Percentiles rank a stretch among this genome's conserved stretches.
These are phyloP conservation scores for Claviceps arundinis DNA, from an alignment of 2,329 filamentous ascomycete species.

Conservation along the genomic window DNA sequence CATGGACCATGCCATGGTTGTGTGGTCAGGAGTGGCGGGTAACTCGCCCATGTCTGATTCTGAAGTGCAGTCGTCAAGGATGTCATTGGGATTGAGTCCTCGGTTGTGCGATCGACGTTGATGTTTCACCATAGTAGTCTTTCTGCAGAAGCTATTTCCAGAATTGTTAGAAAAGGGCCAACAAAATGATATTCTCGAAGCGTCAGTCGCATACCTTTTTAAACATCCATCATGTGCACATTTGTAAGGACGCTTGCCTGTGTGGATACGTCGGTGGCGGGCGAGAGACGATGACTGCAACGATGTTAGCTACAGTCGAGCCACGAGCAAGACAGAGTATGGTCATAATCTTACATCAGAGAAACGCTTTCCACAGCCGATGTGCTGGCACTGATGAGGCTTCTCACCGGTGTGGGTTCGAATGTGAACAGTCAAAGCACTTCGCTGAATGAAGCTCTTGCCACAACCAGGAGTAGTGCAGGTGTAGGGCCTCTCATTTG, in stretches of 20 bases:
- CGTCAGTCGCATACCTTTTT: slow-evolving; percentile 34
- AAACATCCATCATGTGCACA: slow-evolving; percentile 48
- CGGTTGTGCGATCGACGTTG: slow-evolving; percentile 49
- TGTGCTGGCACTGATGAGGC: slow-evolving; percentile 53
- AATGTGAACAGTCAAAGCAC: slow-evolving; percentile 56
- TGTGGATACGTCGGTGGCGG: slow-evolving; percentile 52
- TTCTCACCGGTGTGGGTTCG: slow-evolving; percentile 61
- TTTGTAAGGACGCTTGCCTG: slow-evolving; percentile 52
- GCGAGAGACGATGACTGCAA: slow-evolving; percentile 50
- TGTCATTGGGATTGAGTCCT: slow-evolving; percentile 41
- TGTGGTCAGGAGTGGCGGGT: slow-evolving; percentile 43
- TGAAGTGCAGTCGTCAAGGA: slow-evolving; percentile 39
- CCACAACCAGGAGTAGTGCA: slow-evolving; percentile 48
- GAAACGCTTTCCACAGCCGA: slow-evolving; percentile 54
- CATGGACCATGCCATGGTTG: slow-evolving; percentile 37
- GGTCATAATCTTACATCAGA: slow-evolving; percentile 44
- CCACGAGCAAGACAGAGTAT: background rate
- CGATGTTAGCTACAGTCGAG: slow-evolving; percentile 5
- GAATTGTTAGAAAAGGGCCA: background rate
- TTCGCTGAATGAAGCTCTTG: slow-evolving; percentile 60
- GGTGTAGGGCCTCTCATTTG: slow-evolving; percentile 54
- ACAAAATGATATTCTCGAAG: too few relatives aligned
- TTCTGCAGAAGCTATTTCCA: slow-evolving; percentile 50
- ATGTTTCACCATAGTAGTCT: slow-evolving; percentile 59
- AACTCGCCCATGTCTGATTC: slow-evolving; percentile 46